A percentile compares a stretch with the other conserved stretches of the same genome.
Evolutionary conservation across 208 protist species (phyloP).

Genomic region (Trypanosoma melophagium): DNA sequence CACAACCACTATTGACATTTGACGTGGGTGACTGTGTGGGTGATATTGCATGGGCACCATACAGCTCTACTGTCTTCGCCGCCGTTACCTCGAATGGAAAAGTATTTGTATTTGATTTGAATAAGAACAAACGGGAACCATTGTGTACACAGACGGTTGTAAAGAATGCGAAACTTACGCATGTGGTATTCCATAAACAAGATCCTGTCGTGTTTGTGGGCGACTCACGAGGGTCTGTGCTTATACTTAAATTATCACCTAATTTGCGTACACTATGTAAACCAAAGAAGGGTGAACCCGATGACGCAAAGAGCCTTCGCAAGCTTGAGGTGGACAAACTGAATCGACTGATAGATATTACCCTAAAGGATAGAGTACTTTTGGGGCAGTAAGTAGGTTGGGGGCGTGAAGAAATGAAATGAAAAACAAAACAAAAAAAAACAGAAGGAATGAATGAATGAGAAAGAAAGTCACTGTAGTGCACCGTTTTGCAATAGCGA

Average conservation of each 20-base stretch:
- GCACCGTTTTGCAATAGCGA: not conserved
- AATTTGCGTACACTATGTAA: constrained; percentile 91
- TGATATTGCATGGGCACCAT: constrained; percentile 96
- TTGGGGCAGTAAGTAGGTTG: constrained; percentile 35
- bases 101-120: constrained; percentile 92
- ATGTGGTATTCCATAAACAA: constrained; percentile 92
- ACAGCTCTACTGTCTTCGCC: constrained; percentile 95
- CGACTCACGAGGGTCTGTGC: constrained; percentile 94
- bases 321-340: constrained; percentile 90
- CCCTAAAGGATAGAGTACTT: constrained; percentile 89
- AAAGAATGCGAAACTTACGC: constrained; percentile 96
- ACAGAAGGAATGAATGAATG: not conserved
- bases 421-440: constrained; percentile 10
- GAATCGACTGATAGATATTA: constrained; percentile 86
- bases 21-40: constrained; percentile 95
- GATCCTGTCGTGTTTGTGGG: constrained; percentile 95
- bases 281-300: constrained; percentile 76
- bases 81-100: constrained; percentile 95
- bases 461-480: not conserved
- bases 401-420: not conserved
- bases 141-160: constrained; percentile 96
- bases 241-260: constrained; percentile 95
- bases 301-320: constrained; percentile 49
- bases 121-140: constrained; percentile 95
- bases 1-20: constrained; percentile 92